Evolutionary conservation across 192 early-diverging fungal species (phyloP).

Genomic region (Obelidium mucronatum): DNA sequence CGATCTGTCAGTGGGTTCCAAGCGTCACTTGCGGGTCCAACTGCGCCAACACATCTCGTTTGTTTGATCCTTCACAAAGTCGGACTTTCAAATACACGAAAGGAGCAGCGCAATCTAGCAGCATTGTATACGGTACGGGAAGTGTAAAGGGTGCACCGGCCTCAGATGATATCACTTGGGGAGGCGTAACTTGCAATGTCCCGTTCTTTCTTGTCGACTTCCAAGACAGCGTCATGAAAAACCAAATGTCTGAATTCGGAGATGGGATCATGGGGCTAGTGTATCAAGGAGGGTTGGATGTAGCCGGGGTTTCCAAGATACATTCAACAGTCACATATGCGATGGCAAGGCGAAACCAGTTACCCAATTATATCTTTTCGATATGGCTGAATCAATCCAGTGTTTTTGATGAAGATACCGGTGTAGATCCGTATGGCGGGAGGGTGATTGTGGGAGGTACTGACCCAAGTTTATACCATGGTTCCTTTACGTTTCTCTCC

Average conservation of each 20-base stretch:
- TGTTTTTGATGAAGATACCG: background rate
- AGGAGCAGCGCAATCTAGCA: no score
- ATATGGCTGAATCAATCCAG: conserved; percentile 30
- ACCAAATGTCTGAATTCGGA: background rate
- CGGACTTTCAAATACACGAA: background rate
- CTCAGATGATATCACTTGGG: conserved; percentile 4
- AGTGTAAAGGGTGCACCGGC: conserved; percentile 3
- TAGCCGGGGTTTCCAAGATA: background rate
- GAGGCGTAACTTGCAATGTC: background rate
- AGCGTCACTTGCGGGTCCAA: background rate
- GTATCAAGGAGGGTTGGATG: background rate
- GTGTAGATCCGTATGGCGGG: background rate
- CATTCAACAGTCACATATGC: background rate
- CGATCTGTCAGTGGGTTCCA: conserved; percentile 73
- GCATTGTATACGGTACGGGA: background rate
- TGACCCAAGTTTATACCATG: conserved; percentile 11
- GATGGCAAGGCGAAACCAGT: background rate
- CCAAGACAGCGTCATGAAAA: conserved; percentile 9
- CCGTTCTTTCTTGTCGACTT: conserved; percentile 11
- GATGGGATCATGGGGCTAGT: conserved; percentile 27
- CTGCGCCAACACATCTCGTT: background rate
- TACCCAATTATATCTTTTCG: background rate
- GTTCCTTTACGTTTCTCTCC: conserved; percentile 7
- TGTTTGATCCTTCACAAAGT: background rate
- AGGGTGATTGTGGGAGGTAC: conserved; percentile 2